These are phyloP conservation scores for Yamadazyma insecticola DNA, from an alignment of 805 yeast species.

Conservation along the genomic window DNA sequence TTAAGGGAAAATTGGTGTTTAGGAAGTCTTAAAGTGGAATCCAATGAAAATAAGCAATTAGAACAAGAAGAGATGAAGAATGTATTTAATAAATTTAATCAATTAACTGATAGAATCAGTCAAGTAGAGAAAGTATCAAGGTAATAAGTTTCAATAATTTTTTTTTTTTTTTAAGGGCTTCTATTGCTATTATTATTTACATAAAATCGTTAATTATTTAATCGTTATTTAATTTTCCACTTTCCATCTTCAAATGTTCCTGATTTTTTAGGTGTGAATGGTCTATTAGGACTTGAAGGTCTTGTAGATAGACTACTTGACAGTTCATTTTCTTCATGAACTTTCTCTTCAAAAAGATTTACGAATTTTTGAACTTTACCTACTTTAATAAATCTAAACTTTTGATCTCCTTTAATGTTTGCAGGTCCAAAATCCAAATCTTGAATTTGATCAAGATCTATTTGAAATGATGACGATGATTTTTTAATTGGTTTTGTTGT, in stretches of 20 bases:
- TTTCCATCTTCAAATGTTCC: too few species aligned
- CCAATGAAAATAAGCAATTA: slow-evolving; percentile 8
- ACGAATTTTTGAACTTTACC: slow-evolving; percentile 45
- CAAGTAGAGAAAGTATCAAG: slow-evolving; percentile 11
- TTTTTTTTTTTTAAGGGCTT: too few species aligned
- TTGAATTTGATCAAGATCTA: slow-evolving; percentile 9
- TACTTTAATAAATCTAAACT: slow-evolving; percentile 40
- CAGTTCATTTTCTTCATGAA: slow-evolving; percentile 9
- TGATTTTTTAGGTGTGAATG: too few species aligned
- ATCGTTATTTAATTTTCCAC: too few species aligned
- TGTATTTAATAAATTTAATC: slow-evolving; percentile 30
- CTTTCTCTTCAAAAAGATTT: slow-evolving; percentile 36
- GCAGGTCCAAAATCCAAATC: slow-evolving; percentile 21
- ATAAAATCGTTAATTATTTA: too few species aligned
- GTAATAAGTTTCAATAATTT: too few species aligned
- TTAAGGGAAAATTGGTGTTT: slow-evolving; percentile 55
- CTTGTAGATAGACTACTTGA: slow-evolving; percentile 2
- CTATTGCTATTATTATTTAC: too few species aligned
- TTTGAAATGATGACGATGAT: slow-evolving; percentile 8
- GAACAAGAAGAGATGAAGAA: slow-evolving; percentile 19
- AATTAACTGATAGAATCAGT: slow-evolving; percentile 27
- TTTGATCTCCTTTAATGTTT: slow-evolving; percentile 37
- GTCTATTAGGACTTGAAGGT: slow-evolving; percentile 4
- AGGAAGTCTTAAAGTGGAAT: slow-evolving; percentile 43
- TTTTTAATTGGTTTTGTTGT: slow-evolving; percentile 6